These are phyloP conservation scores for Cerrena zonata DNA, from an alignment of 1,284 basidiomycete genomes.

Conservation along the genomic window DNA sequence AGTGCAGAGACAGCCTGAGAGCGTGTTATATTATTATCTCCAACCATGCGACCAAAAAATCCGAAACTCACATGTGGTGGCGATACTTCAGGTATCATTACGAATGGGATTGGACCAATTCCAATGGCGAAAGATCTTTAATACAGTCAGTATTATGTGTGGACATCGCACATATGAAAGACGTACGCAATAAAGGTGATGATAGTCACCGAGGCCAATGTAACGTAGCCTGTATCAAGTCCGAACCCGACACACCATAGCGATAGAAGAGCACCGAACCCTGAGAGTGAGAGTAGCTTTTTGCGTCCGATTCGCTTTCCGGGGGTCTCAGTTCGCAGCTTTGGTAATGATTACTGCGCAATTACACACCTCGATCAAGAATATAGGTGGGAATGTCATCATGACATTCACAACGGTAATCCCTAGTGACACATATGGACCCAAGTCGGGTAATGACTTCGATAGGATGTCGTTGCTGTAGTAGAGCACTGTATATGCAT, in stretches of 20 bases:
- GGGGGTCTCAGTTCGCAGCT: constrained; percentile 3
- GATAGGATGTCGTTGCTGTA: constrained; percentile 85
- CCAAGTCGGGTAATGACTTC: constrained; percentile 69
- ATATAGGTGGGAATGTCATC: constrained; percentile 78
- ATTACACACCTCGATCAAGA: constrained; percentile 75
- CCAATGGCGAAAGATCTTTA: constrained; percentile 80
- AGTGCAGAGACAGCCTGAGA: constrained; percentile 75
- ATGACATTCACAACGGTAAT: constrained; percentile 78
- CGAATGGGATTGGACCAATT: constrained; percentile 87
- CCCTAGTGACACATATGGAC: constrained; percentile 72
- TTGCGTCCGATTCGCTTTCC: constrained; percentile 60
- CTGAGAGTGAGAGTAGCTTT: constrained; percentile 51
- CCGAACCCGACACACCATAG: constrained; percentile 68
- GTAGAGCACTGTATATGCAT: constrained; percentile 60
- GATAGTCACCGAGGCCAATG: constrained; percentile 72
- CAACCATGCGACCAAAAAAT: not conserved
- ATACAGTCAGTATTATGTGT: constrained; percentile 2
- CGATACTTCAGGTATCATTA: constrained; percentile 88
- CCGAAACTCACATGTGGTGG: constrained; percentile 59
- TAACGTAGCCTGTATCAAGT: constrained; percentile 55
- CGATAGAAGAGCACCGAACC: constrained; percentile 59
- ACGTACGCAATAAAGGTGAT: constrained; percentile 77
- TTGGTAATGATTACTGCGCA: not conserved
- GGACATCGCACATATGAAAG: not conserved
- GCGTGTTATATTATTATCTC: constrained; percentile 2